Evolutionary conservation across 2,329 filamentous ascomycete species (phyloP), one percentile per base, ranked within the genome.

Genomic region (Penicillium palitans): DNA sequence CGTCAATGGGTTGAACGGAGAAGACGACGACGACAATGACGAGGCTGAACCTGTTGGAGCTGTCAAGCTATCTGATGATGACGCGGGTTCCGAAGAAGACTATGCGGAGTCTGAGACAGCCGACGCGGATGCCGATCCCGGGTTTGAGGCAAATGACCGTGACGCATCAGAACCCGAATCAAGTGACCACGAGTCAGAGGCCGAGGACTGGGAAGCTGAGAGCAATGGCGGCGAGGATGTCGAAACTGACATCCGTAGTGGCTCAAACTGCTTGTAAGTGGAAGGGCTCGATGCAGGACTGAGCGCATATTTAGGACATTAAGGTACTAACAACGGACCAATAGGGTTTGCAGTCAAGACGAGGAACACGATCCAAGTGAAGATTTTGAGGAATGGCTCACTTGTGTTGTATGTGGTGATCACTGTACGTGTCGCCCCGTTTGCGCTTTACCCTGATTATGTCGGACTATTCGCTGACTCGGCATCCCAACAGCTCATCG

Each of bases 331-430:
- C 8, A 19, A 44, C 59, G 58, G 60, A n/a, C 52, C 56, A 52
- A 62, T 77, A 89, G 91, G 64, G 96, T 93, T 69, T 97, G 93
- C 77, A 87, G 87, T 57, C 83, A 91, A 72, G 87, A 90, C 64
- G 91, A 96, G 76, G 90, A 95, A 55, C 83, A 93, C 62, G 91
- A 93, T 67, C 90, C 90, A 1, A 87, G 84, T 63, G 89, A 90
- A 64, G 90, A 93, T 63, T 95, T 88, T 68, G 91, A 95, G 74
- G 81, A 88, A 58, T 91, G 89, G 72, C 80, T 97, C 60, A 80
- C 87, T 52, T 97, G 93, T 75, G 81, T 80, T 60, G 82, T 86
- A 63, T 98, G 93, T 76, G 87, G 87, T 64, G 90, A 93, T 71
- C 90, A 91, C 76, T 87, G 92, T 96, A 81, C 76, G 90, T 85